Base-by-base conservation (phyloP, 2,329 filamentous ascomycete genomes). In the Macrophomina tecta region DNA sequence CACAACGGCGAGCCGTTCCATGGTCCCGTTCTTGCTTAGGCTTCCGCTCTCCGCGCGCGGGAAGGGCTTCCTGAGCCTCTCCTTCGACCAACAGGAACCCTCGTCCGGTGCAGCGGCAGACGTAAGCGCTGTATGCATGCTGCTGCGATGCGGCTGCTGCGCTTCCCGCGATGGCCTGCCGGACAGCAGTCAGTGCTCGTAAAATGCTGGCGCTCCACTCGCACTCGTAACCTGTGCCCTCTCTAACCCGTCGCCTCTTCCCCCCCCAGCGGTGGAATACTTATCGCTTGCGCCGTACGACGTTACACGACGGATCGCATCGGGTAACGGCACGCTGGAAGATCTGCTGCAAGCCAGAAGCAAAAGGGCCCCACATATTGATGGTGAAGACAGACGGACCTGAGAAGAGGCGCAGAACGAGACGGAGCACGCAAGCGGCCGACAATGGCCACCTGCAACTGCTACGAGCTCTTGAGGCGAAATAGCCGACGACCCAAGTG, bases 1-100 rank as follows among this genome's bases (percentile, higher is more conserved):
- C 38, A 18, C 56, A 60, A 46, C 56, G 56, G 56, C 56, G 40
- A 60, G 56, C 56, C 56, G 40, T 48, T 40, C 56, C 56, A 60
- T 34, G 56, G 40, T 34, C 42, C 56, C 30, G 56, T 46, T 46
- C 40, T 46, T 46, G 40, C 40, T 48, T 48, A 60, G 56, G 40
- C 56, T 60, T 60, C 56, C 56, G 56, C 56, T 45, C 56, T 45
- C 23, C 16, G 23, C 14, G 40, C 28, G 30, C 56, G 56, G 56
- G 42, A 60, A 46, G 28, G 40, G 56, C 56, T 60, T 46, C 30
- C 16, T 32, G 45, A 60, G 56, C 40, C 38, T 23, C 12, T 28
- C 16, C 34, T 36, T 36, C 11, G 53, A 12, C 18, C 14, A 12
- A 58, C 40, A n/a, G n/a, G 16, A 18, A 8, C 28, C 40, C 30